A percentile compares a stretch with the other conserved stretches of the same genome.
Evolutionary conservation across 805 yeast species (phyloP).

Genomic region (Ogataea trehalophila): DNA sequence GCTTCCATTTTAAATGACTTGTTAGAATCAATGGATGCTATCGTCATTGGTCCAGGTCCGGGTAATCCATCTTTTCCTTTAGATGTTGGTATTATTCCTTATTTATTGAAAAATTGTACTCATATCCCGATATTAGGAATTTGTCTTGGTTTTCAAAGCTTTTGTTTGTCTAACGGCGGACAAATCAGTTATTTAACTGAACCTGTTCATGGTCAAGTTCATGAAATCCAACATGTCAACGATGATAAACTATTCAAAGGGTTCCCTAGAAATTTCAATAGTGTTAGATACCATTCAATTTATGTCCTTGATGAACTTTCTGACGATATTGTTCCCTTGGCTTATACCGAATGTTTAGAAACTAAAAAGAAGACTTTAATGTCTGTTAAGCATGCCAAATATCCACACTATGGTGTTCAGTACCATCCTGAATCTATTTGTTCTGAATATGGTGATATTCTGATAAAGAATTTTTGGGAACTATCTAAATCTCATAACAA

Average conservation of each 20-base stretch:
- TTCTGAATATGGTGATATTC: conserved; percentile 56
- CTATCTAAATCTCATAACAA: conserved; percentile 33
- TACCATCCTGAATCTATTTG: conserved; percentile 97
- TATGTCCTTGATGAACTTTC: conserved; percentile 35
- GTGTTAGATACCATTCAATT: conserved; percentile 89
- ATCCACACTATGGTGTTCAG: conserved; percentile 90
- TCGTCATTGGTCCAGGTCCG: conserved; percentile 96
- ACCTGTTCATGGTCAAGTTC: conserved; percentile 85
- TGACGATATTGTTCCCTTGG: conserved; percentile 49
- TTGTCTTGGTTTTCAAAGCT: conserved; percentile 87
- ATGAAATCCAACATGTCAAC: conserved; percentile 34
- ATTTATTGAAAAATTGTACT: conserved; percentile 38
- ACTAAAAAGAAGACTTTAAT: conserved; percentile 44
- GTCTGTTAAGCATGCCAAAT: conserved; percentile 63
- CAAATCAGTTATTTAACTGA: conserved; percentile 44
- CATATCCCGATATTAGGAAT: conserved; percentile 77
- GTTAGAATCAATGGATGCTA: conserved; percentile 58
- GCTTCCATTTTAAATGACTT: conserved; percentile 34
- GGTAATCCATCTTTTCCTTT: conserved; percentile 66
- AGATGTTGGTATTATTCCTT: conserved; percentile 72
- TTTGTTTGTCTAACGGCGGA: conserved; percentile 60
- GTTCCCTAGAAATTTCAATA: conserved; percentile 43
- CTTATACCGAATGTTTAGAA: conserved; percentile 45
- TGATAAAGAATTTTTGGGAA: conserved; percentile 60
- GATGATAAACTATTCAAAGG: conserved; percentile 36